Evolutionary conservation across 306 rosid genomes (phyloP), one percentile per base, ranked within the genome.

Genomic region (Begonia peltatifolia): DNA sequence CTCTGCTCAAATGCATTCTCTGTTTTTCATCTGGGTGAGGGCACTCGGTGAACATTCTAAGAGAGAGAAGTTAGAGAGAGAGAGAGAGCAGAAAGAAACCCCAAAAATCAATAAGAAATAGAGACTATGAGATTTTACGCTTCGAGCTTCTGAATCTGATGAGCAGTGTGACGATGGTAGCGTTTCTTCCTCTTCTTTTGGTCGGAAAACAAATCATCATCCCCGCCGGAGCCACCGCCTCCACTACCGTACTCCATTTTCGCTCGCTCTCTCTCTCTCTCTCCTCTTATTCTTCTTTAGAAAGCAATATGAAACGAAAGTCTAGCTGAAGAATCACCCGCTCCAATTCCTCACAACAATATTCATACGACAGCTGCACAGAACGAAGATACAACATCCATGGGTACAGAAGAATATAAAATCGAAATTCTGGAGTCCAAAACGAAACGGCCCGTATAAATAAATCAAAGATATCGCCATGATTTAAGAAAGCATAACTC

Each of bases 11-110:
- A 66, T 78, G 94, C 54, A 78, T 11, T 59, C 97, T 72, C 55
- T 90, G 97, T 61, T 90, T 90, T 66, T 90, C 97, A 69, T 90
- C 97, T 13, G 97, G 97, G 66, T 90, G 97, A 11, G 90, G 90
- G 64, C 95, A 90, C 49, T 90, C 97, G 68, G 83, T 85, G 76
- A 85, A 90, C 87, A 82, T 63, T 11, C 97, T 87, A 60, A 74
- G 38, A 30, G 38, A 30, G 38, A 5, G 5, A 30, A 30, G 65
- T 42, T 43, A 14, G 49, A 49, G 17, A 46, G 55, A 41, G 4
- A 18, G 16, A 54, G 11, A 60, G 4, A 67, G 50, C 43, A 48
- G 41, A 17, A 12, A n/a, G 9, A 14, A 41, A 51, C 22, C 61
- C 63, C 55, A 60, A 30, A 20, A 60, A 14, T 15, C 5, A 14